Conservation (phyloP, 2,329 filamentous ascomycete genomes). For the Didymella pomorum region DNA sequence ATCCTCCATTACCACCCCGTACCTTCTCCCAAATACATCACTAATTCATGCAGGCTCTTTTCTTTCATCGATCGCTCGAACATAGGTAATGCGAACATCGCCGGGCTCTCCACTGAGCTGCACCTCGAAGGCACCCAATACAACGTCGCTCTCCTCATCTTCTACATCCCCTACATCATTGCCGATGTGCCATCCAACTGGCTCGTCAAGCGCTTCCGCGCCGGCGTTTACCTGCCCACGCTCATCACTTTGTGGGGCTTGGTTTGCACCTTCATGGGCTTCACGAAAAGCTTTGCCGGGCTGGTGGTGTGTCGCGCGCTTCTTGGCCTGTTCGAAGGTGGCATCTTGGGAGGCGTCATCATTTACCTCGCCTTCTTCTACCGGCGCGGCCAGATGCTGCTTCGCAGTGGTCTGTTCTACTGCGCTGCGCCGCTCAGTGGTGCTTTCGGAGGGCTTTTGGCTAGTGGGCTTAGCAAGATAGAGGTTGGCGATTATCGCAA, state of each 20-base stretch:
- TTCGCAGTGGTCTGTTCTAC: conserved; percentile 52
- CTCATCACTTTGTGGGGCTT: conserved; percentile 54
- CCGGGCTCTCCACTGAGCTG: conserved; percentile 52
- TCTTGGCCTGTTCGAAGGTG: conserved; percentile 54
- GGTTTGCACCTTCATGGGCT: conserved; percentile 52
- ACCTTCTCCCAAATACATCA: not conserved
- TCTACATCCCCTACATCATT: conserved; percentile 56
- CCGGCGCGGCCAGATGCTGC: conserved; percentile 51
- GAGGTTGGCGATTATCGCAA: conserved; percentile 48
- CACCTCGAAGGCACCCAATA: conserved; percentile 50
- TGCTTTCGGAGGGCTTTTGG: conserved; percentile 55
- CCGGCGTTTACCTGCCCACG: conserved; percentile 52
- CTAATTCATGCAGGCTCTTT: conserved; percentile 41
- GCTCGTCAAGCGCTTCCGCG: conserved; percentile 52
- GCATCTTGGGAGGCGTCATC: conserved; percentile 53
- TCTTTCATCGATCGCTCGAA: conserved; percentile 58
- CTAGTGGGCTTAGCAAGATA: conserved; percentile 54
- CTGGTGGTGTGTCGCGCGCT: conserved; percentile 53
- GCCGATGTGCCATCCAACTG: conserved; percentile 54
- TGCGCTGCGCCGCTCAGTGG: conserved; percentile 51
- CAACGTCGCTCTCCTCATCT: conserved; percentile 55
- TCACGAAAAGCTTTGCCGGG: conserved; percentile 52
- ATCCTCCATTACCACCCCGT: too few relatives aligned
- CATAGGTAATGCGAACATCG: conserved; percentile 55
- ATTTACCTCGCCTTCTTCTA: conserved; percentile 56